A percentile compares a stretch with the other conserved stretches of the same genome.
These are phyloP conservation scores for Myrica gale DNA, from an alignment of 306 rosid genomes.

Conservation along the genomic window DNA sequence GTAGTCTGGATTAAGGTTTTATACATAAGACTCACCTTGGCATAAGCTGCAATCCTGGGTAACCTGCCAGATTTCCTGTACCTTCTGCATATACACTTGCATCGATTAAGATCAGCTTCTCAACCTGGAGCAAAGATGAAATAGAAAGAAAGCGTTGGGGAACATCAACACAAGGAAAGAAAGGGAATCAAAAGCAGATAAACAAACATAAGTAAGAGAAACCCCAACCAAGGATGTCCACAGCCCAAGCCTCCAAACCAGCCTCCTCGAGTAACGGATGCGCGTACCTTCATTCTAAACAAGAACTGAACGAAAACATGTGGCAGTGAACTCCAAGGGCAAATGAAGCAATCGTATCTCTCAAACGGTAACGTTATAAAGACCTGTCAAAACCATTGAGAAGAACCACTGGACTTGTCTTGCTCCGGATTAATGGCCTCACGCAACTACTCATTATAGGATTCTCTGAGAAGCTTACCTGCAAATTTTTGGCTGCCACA, in stretches of 20 bases:
- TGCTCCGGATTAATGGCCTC: slow-evolving; percentile 57
- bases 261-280: slow-evolving; percentile 82
- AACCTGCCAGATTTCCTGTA: slow-evolving; percentile 63
- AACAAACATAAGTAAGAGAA: slow-evolving; percentile 87
- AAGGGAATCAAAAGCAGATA: slow-evolving; percentile 15
- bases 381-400: slow-evolving; percentile 94
- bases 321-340: slow-evolving; percentile 31
- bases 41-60: slow-evolving; percentile 67
- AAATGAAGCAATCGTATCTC: slow-evolving; percentile 21
- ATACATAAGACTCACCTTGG: slow-evolving; percentile 59
- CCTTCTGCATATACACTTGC: slow-evolving; percentile 94
- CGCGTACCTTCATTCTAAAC: slow-evolving; percentile 93
- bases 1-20: not conserved
- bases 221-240: slow-evolving; percentile 99
- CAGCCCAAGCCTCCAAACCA: slow-evolving; percentile 88
- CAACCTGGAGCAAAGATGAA: slow-evolving; percentile 64
- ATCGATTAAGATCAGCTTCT: slow-evolving; percentile 83
- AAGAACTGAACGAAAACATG: slow-evolving; percentile 71
- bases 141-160: slow-evolving; percentile 24
- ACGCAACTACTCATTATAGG: slow-evolving; percentile 84
- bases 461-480: slow-evolving; percentile 62
- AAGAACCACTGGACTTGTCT: slow-evolving; percentile 76
- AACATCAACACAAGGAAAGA: not conserved
- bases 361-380: slow-evolving; percentile 19
- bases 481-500: slow-evolving; percentile 1